Evolutionary conservation across 2,329 filamentous ascomycete genomes (phyloP), one percentile per base, ranked within the genome.

Genomic region (Chrysoporthe puriensis): DNA sequence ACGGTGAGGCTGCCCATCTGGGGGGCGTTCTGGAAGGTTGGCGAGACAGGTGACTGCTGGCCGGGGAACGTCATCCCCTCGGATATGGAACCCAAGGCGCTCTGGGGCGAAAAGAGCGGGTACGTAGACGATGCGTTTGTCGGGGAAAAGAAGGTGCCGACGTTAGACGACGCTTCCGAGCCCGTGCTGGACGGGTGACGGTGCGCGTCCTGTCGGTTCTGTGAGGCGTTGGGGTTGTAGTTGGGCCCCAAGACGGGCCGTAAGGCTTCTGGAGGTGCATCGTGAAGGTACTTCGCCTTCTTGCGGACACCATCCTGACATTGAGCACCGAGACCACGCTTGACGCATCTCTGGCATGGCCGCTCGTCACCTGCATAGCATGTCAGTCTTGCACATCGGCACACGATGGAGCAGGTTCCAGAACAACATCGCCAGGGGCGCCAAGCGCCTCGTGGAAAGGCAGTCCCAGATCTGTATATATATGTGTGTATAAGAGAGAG

Each of bases 221-320:
- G 66, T 3, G 81, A 80, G 76, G 79, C 80, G 78, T 78, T 83
- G 75, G 86, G 86, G 74, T 91, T 92, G 74, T 88, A 91, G 70
- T 85, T 89, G 42, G 90, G 88, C 5, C 90, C 90, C 60, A 96
- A 85, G 54, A 96, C 93, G n/a, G 94, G 93, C 76, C 95, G 87
- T 70, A 97, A 84, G 58, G 94, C 94, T 77, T 96, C 94, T 63
- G 93, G 89, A 46, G 95, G 94, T 36, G 95, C 94, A 84, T 98
- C 96, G 76, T 98, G 94, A 66, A 99, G 91, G 79, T 99, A 99
- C 79, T 99, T 99, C 63, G 96, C 96, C 85, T 98, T 99, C 81
- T 99, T 99, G 71, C 96, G 91, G 63, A 98, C 94, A 64, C 96
- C 96, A 77, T 99, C 96, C 78, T 97, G 94, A 76, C 96, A 99